These are phyloP conservation scores for Termitomyces sp. DNA, from an alignment of 768 basidiomycete species.

Conservation along the genomic window DNA sequence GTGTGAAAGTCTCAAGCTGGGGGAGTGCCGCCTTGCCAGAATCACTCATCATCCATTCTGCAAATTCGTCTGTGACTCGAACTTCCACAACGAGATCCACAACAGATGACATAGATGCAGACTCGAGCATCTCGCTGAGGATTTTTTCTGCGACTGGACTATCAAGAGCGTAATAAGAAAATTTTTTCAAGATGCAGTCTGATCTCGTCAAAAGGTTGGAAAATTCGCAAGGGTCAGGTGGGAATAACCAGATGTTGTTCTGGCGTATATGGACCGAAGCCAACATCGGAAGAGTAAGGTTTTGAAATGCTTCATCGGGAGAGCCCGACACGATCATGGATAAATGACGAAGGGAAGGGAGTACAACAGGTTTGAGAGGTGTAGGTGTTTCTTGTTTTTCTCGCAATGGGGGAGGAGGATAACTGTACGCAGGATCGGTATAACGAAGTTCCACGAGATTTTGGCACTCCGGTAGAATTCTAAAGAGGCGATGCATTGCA, in stretches of 20 bases:
- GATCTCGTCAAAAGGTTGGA: constrained; percentile 4
- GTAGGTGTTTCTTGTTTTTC: neutral
- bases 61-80: neutral
- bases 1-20: neutral
- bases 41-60: neutral
- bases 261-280: neutral
- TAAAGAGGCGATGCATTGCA: neutral
- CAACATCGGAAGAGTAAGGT: constrained; percentile 1
- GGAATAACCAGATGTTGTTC: neutral
- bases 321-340: neutral
- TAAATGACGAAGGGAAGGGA: constrained; percentile 5
- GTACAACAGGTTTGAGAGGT: neutral
- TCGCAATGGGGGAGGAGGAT: neutral
- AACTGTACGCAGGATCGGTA: neutral
- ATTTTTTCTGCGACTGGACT: neutral
- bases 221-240: neutral
- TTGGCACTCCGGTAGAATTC: neutral
- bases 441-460: constrained; percentile 5
- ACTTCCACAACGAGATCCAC: neutral
- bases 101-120: constrained; percentile 1
- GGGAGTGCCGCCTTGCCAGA: neutral
- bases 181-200: constrained; percentile 3
- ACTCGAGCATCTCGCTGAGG: neutral
- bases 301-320: neutral
- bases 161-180: neutral